Evolutionary conservation across 2,329 filamentous ascomycete species (phyloP).

Genomic region (Cryphonectria radicalis): DNA sequence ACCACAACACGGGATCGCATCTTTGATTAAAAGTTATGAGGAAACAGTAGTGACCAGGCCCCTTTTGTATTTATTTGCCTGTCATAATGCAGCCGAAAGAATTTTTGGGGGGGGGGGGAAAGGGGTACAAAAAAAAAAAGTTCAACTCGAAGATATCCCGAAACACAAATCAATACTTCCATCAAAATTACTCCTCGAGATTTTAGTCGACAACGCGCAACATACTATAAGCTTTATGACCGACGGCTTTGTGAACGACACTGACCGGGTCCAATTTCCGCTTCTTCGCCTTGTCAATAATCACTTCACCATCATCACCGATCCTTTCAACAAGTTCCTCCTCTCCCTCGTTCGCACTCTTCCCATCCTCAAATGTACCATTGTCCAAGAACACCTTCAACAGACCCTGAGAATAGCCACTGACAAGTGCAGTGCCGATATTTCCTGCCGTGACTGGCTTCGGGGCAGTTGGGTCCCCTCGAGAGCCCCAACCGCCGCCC

Average conservation of each 20-base stretch:
- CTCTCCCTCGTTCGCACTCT: conserved; percentile 37
- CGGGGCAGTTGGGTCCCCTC: conserved; percentile 41
- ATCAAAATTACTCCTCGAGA: neutral
- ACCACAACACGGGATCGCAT: neutral
- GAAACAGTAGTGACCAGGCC: neutral
- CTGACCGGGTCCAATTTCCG: conserved; percentile 48
- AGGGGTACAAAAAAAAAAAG: too few species aligned
- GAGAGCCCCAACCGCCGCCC: neutral
- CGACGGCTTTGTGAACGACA: conserved; percentile 54
- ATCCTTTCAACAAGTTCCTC: conserved; percentile 35
- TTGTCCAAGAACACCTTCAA: conserved; percentile 61
- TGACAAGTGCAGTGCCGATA: conserved; percentile 53
- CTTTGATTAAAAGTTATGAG: neutral
- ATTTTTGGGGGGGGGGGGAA: too few species aligned
- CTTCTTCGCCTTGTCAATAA: conserved; percentile 40
- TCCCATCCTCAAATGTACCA: conserved; percentile 48
- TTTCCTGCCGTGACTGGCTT: conserved; percentile 55
- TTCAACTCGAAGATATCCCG: neutral
- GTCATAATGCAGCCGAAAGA: neutral
- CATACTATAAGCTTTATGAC: conserved; percentile 60
- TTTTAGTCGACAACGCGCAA: conserved; percentile 57
- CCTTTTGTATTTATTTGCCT: neutral
- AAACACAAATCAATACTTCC: neutral
- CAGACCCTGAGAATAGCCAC: conserved; percentile 61
- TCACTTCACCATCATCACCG: conserved; percentile 36